These are phyloP conservation scores for Cordyceps javanica DNA, from an alignment of 2,329 filamentous ascomycete species.

Conservation along the genomic window DNA sequence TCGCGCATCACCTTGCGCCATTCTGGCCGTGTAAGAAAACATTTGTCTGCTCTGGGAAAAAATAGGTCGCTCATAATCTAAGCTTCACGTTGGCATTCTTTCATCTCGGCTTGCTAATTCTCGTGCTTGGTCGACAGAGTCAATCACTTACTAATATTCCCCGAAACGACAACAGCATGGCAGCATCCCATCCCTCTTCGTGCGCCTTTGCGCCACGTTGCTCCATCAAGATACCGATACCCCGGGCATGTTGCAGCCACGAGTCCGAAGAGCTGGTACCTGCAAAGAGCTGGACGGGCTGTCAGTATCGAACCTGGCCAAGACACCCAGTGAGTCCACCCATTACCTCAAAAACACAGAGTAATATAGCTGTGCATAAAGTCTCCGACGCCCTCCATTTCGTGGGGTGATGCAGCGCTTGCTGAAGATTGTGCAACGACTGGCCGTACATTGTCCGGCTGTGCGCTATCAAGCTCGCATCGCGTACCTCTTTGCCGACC, in stretches of 20 bases:
- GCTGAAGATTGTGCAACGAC: constrained; percentile 30
- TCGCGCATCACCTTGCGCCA: constrained; percentile 30
- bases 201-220: constrained; percentile 32
- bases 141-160: constrained; percentile 28
- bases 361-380: constrained; percentile 34
- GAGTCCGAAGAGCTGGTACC: constrained; percentile 30
- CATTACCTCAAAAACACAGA: constrained; percentile 34
- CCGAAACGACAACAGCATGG: constrained; percentile 32
- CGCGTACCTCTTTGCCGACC: constrained; percentile 28
- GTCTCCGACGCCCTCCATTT: constrained; percentile 36
- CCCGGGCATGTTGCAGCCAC: constrained; percentile 35
- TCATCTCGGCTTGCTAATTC: neutral
- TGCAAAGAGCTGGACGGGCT: constrained; percentile 31
- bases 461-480: constrained; percentile 24
- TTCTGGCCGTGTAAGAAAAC: constrained; percentile 30
- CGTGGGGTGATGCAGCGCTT: constrained; percentile 28
- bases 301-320: neutral
- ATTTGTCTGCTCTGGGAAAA: constrained; percentile 26
- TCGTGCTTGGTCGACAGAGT: neutral
- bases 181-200: constrained; percentile 28
- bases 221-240: constrained; percentile 32
- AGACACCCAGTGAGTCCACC: too few relatives aligned
- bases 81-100: neutral
- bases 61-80: constrained; percentile 35
- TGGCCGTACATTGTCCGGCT: constrained; percentile 34